These are phyloP conservation scores for Typha latifolia DNA, from an alignment of 176 grass and related monocot species.

Conservation along the genomic window DNA sequence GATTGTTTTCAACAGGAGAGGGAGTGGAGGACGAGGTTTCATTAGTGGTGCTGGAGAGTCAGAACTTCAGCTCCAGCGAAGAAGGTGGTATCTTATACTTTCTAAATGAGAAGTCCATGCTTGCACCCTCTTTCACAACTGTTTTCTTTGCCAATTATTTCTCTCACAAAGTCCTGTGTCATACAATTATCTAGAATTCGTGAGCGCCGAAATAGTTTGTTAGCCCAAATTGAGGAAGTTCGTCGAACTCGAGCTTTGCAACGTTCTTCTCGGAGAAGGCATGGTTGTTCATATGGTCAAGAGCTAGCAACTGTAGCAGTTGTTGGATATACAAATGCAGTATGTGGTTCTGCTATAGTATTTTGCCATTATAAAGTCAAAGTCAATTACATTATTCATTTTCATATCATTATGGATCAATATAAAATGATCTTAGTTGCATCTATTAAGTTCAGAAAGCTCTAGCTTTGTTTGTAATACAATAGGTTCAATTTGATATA, in stretches of 20 bases:
- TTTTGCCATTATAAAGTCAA: neutral
- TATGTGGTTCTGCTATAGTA: conserved; percentile 34
- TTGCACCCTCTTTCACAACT: conserved; percentile 6
- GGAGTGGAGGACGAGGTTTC: conserved; percentile 76
- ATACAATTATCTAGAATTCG: conserved; percentile 54
- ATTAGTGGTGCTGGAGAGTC: conserved; percentile 98
- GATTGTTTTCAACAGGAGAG: conserved; percentile 56
- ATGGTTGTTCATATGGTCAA: conserved; percentile 69
- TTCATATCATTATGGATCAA: neutral
- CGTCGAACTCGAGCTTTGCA: conserved; percentile 74
- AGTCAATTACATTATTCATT: neutral
- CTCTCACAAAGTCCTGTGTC: neutral
- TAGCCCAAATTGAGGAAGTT: conserved; percentile 81
- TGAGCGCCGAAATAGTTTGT: conserved; percentile 49
- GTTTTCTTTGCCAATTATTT: conserved; percentile 19
- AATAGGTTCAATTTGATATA: neutral
- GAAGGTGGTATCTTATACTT: conserved; percentile 45
- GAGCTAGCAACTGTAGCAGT: conserved; percentile 74
- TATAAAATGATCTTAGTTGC: neutral
- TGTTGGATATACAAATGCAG: conserved; percentile 96
- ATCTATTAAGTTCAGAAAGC: neutral
- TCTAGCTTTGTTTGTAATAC: neutral
- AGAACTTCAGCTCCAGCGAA: conserved; percentile 94
- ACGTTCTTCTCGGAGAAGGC: conserved; percentile 66
- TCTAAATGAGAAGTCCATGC: conserved; percentile 1